Percentiles rank a stretch among this genome's conserved stretches.
These are phyloP conservation scores for Linderina pennispora DNA, from an alignment of 192 early-diverging fungal species.

Conservation along the genomic window DNA sequence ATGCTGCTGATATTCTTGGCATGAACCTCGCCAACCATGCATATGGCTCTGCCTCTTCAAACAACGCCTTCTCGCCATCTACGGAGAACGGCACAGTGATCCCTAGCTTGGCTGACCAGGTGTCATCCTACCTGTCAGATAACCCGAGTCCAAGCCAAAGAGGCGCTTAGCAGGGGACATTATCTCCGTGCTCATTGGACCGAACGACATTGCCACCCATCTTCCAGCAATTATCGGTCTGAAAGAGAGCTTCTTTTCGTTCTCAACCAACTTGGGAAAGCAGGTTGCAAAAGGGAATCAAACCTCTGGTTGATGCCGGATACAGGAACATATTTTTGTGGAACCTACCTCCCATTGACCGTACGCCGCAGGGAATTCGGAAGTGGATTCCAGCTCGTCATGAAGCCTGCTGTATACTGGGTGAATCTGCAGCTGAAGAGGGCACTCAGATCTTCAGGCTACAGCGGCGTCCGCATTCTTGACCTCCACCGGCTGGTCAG, in stretches of 20 bases:
- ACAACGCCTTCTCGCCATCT: not conserved
- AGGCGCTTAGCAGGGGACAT: slow-evolving; percentile 1
- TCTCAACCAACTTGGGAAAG: not conserved
- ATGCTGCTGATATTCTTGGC: slow-evolving; percentile 4
- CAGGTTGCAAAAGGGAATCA: not conserved
- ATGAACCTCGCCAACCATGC: slow-evolving; percentile 5
- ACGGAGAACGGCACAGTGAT: slow-evolving; percentile 1
- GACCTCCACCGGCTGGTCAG: not conserved
- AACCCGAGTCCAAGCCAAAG: not conserved
- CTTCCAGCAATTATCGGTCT: not conserved
- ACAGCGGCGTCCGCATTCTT: slow-evolving; percentile 2
- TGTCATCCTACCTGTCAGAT: slow-evolving; percentile 1
- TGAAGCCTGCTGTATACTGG: slow-evolving; percentile 1
- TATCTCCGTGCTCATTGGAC: slow-evolving; percentile 9
- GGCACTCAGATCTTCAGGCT: not conserved
- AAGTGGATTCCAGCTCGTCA: not conserved
- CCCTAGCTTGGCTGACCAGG: slow-evolving; percentile 6
- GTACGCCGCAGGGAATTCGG: not conserved
- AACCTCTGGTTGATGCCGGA: slow-evolving; percentile 4
- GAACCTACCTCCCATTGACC: slow-evolving; percentile 6
- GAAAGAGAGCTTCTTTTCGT: not conserved
- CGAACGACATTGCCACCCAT: slow-evolving; percentile 3
- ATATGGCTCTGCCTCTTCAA: slow-evolving; percentile 1
- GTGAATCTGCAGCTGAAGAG: not conserved
- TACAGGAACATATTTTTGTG: slow-evolving; percentile 3